Percentiles rank a stretch among this genome's conserved stretches.
Conservation (phyloP, 371 early-diverging fungal species). For the Blakeslea trispora region DNA sequence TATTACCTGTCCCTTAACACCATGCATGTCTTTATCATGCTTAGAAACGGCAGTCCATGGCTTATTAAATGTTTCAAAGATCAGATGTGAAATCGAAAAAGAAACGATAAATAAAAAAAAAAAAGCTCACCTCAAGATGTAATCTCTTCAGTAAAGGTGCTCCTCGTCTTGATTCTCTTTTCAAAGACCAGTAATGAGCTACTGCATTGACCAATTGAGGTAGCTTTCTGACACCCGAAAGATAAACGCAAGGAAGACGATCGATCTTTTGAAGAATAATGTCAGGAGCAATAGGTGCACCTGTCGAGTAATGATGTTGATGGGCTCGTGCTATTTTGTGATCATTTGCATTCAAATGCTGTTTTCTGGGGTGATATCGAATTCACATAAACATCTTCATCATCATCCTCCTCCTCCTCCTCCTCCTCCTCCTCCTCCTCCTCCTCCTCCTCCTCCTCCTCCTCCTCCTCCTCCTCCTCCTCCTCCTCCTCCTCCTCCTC, state of each 20-base stretch:
- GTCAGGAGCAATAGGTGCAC: slow-evolving; percentile 69
- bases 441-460: slow-evolving; percentile 5
- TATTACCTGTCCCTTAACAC: slow-evolving; percentile 1
- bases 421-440: slow-evolving; percentile 11
- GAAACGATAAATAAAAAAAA: neutral
- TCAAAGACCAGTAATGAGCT: slow-evolving; percentile 93
- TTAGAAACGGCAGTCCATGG: slow-evolving; percentile 94
- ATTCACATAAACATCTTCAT: neutral
- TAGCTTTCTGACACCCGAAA: slow-evolving; percentile 52
- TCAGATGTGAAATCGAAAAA: too few relatives aligned
- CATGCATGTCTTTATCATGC: slow-evolving; percentile 66
- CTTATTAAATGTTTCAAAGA: slow-evolving; percentile 34
- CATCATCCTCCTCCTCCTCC: slow-evolving; percentile 5
- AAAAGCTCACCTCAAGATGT: slow-evolving; percentile 79
- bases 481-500: slow-evolving; percentile 15
- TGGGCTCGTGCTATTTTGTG: slow-evolving; percentile 62
- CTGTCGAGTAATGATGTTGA: slow-evolving; percentile 57
- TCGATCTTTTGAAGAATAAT: slow-evolving; percentile 68
- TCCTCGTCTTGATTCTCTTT: slow-evolving; percentile 85
- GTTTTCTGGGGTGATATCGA: too few relatives aligned
- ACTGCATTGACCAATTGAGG: slow-evolving; percentile 62
- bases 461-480: slow-evolving; percentile 11
- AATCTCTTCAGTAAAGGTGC: slow-evolving; percentile 92
- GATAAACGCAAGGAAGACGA: slow-evolving; percentile 43
- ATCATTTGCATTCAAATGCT: slow-evolving; percentile 20